These are phyloP conservation scores for Populus hybrid DNA, from an alignment of 441 rosid species.

Conservation along the genomic window DNA sequence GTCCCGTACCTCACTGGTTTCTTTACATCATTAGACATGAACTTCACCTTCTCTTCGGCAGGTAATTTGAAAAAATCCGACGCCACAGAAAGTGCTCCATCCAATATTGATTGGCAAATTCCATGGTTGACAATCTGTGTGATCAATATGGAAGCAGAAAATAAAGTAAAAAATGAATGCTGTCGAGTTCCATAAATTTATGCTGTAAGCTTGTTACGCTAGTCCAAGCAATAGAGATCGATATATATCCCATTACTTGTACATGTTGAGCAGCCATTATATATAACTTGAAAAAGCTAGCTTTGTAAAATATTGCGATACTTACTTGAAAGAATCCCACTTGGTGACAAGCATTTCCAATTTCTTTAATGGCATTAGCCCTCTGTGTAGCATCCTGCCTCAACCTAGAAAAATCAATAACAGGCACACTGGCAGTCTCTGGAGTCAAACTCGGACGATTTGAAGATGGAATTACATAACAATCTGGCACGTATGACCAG, in stretches of 20 bases:
- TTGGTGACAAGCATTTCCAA: slow-evolving; percentile 39
- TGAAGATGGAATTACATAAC: slow-evolving; percentile 31
- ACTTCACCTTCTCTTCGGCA: slow-evolving; percentile 39
- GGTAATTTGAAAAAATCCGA: slow-evolving; percentile 44
- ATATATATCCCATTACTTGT: not conserved
- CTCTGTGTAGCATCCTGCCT: slow-evolving; percentile 28
- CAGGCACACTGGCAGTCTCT: slow-evolving; percentile 28
- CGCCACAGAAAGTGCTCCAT: slow-evolving; percentile 46
- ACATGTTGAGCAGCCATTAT: not conserved
- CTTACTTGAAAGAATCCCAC: slow-evolving; percentile 62
- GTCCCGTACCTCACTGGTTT: slow-evolving; percentile 59
- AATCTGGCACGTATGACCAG: slow-evolving; percentile 34
- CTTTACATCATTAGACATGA: slow-evolving; percentile 49
- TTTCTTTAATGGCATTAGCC: slow-evolving; percentile 30
- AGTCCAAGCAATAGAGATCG: too few species aligned
- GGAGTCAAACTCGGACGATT: slow-evolving; percentile 24
- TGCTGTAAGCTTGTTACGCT: too few species aligned
- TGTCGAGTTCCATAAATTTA: too few species aligned
- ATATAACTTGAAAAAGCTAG: too few species aligned
- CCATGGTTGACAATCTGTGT: slow-evolving; percentile 63
- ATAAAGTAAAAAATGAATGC: not conserved
- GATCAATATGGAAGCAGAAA: too few species aligned
- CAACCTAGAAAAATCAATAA: slow-evolving; percentile 44
- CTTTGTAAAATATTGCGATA: not conserved
- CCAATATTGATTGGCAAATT: slow-evolving; percentile 41